Evolutionary conservation across 805 yeast genomes (phyloP), one percentile per base, ranked within the genome.

Genomic region (Monosporozyma aquatica): DNA sequence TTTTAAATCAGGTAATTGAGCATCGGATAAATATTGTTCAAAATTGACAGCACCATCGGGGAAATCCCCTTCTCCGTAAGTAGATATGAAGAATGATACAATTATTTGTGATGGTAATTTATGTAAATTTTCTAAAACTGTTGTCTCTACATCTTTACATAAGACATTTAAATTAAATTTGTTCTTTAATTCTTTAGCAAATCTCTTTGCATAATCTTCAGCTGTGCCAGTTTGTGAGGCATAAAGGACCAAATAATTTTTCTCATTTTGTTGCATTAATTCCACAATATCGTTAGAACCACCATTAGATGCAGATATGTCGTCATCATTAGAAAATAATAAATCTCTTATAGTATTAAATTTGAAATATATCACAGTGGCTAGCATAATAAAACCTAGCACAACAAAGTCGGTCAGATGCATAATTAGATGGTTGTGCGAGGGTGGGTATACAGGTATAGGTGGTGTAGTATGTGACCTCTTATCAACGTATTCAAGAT

Each of bases 211-310:
- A 55, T 87, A 90, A 58, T 92, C 98, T 66, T 92, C 98, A 35
- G 97, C 95, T 14, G 98, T 92, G 49, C 98, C 98, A 5, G 98
- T 92, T 66, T 92, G 99, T 11, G 97, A 89, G 14, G 95, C 97
- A 60, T 74, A 92, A 47, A 92, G 74, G 3, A 92, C 81, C 35
- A 87, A 68, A 28, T 84, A 82, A 49, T 82, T 81, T 65, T 90
- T 89, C 47, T 75, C 72, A 54, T 79, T 78, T 29, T 68, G 67
- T 40, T 68, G 67, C 51, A 90, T 61, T 3, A 74, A 75, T 44
- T 75, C 76, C 8, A 73, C 68, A 36, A 83, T 64, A 58, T 80
- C 79, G 56, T 87, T 69, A 13, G 78, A 68, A 15, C 66, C 66
- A 8, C 70, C 67, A 2, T 64, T 45, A 4, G 51, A 59, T n/a